Conservation (phyloP, 2,329 filamentous ascomycete genomes). For the Bertia moriformis region DNA sequence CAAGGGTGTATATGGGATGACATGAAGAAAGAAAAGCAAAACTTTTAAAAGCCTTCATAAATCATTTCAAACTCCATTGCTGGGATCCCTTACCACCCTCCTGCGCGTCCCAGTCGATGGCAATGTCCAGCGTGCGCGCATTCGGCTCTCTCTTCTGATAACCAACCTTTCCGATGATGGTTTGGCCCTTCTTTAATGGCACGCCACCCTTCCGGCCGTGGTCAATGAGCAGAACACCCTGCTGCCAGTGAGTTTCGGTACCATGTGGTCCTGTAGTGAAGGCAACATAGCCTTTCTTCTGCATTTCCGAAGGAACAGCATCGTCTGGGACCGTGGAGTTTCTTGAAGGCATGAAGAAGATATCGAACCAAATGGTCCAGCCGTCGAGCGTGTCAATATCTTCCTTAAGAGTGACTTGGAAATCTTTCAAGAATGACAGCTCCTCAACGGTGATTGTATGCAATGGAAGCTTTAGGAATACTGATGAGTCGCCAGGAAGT, state of each 20-base stretch:
- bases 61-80: neutral
- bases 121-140: neutral
- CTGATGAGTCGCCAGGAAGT: constrained; percentile 41
- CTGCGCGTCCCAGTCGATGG: neutral
- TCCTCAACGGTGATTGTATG: constrained; percentile 60
- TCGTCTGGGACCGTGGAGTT: constrained; percentile 27
- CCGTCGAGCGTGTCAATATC: constrained; percentile 65
- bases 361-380: constrained; percentile 87
- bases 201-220: neutral
- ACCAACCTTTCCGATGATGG: neutral
- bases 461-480: constrained; percentile 65
- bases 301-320: constrained; percentile 44
- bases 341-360: constrained; percentile 62
- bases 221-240: constrained; percentile 17
- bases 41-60: neutral
- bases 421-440: constrained; percentile 59
- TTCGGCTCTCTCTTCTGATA: neutral
- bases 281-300: constrained; percentile 54
- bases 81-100: neutral
- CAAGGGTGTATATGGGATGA: too few relatives aligned
- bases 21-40: neutral
- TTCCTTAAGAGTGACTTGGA: constrained; percentile 42
- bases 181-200: neutral
- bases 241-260: constrained; percentile 79
- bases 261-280: constrained; percentile 76